Base-by-base conservation (phyloP, 2,329 filamentous ascomycete genomes). In the Ophiocordyceps sinensis region DNA sequence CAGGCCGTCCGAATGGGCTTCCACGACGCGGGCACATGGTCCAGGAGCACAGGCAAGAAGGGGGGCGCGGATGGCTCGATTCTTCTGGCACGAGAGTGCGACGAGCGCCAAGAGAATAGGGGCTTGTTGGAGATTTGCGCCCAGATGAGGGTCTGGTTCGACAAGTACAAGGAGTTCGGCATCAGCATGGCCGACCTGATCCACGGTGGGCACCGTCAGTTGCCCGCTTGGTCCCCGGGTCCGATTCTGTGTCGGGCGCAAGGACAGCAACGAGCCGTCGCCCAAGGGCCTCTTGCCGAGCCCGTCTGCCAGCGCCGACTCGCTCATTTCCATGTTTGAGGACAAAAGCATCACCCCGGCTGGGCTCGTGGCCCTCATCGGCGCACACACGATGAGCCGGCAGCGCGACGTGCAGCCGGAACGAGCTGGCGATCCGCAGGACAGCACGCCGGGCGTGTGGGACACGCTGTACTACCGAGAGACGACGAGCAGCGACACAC, bases 121-220 rank as follows among this genome's bases (percentile, higher is more conserved):
- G 70, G 68, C 2, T 54, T 75, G 5, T 53, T 61, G 40, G 56
- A 54, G 7, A 66, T 67, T 28, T 63, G 65, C 39, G 42, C 38
- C 3, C 52, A 61, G 17, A 60, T 66, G 31, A 49, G 56, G 13
- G 44, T 39, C 11, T 62, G 68, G 49, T 61, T 60, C 40, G 41
- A 50, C 28, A 61, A 65, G 43, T 68, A 63, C 48, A 57, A 60
- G 35, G 44, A 47, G 28, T 60, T 54, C 39, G 48, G 51, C 15
- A 60, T 75, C 31, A 57, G 62, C 11, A 67, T 68, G 47, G 71
- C 70, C 17, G 72, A 76, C 48, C 56, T 75, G 14, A 63, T 73
- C 21, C 70, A 67, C 54, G 40, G 60, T 71, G 35, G 70, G 63
- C 8, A 67, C 68, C 13, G 61, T 69, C 6, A 59, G 62, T 7